A percentile compares a stretch with the other conserved stretches of the same genome.
phyloP scores from a whole-genome alignment of 257 asterid species.

The Solanum piurae region DNA sequence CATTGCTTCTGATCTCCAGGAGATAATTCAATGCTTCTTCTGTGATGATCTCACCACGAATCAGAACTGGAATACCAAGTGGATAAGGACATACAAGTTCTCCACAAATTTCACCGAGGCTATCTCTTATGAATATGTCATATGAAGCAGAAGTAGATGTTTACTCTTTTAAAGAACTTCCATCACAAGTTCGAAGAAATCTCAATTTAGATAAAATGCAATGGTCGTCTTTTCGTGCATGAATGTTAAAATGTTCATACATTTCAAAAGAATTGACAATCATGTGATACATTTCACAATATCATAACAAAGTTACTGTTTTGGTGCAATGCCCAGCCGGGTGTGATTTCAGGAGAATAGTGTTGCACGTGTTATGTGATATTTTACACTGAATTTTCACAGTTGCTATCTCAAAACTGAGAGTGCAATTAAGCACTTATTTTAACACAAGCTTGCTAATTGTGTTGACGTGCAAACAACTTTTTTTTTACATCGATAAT shows the following conservation, averaged over 20 bases:
- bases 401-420: background rate
- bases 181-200: too few relatives aligned
- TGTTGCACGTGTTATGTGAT: background rate
- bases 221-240: too few relatives aligned
- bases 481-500: too few relatives aligned
- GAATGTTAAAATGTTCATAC: too few relatives aligned
- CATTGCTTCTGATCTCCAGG: constrained; percentile 34
- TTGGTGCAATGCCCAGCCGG: too few relatives aligned
- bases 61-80: constrained; percentile 37
- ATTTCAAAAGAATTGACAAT: background rate
- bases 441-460: too few relatives aligned
- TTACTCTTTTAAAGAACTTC: too few relatives aligned
- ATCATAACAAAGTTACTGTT: background rate
- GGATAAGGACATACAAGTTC: constrained; percentile 57
- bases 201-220: too few relatives aligned
- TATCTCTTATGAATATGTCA: constrained; percentile 14
- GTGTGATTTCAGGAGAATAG: too few relatives aligned
- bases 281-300: background rate
- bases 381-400: background rate
- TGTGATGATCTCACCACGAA: constrained; percentile 57
- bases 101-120: constrained; percentile 55
- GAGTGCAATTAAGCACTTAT: background rate
- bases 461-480: too few relatives aligned
- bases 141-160: too few relatives aligned
- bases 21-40: constrained; percentile 36